phyloP scores from a whole-genome alignment of 73 alveolate genomes.

The Breviolum minutum region DNA sequence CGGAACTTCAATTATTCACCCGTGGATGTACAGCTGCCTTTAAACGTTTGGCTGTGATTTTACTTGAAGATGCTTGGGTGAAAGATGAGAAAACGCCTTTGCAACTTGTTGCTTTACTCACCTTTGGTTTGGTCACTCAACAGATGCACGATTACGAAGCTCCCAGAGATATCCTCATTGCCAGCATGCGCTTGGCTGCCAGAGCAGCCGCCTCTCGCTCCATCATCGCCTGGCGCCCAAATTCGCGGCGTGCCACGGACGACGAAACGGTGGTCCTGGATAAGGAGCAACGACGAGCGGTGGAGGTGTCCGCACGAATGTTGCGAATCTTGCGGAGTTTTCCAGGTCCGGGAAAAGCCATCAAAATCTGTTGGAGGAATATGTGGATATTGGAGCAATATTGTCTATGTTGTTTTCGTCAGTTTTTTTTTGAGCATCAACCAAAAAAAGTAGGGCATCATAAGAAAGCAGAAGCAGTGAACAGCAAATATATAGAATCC shows the following conservation, averaged over 20 bases:
- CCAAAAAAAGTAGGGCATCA: too few relatives aligned
- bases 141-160: slow-evolving; percentile 71
- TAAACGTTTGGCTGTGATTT: slow-evolving; percentile 83
- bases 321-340: slow-evolving; percentile 51
- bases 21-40: slow-evolving; percentile 90
- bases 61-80: slow-evolving; percentile 81
- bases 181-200: slow-evolving; percentile 73
- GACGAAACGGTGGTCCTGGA: background rate
- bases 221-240: slow-evolving; percentile 57
- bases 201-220: slow-evolving; percentile 22
- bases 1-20: slow-evolving; percentile 76
- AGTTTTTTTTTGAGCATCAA: too few relatives aligned
- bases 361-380: too few relatives aligned
- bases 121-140: slow-evolving; percentile 65
- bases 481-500: too few relatives aligned
- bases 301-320: slow-evolving; percentile 34
- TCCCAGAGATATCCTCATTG: background rate
- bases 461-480: too few relatives aligned
- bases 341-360: background rate
- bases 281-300: background rate
- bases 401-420: too few relatives aligned
- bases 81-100: slow-evolving; percentile 7
- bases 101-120: slow-evolving; percentile 8
- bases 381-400: too few relatives aligned
- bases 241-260: background rate